A percentile compares a stretch with the other conserved stretches of the same genome.
Conservation (phyloP, 164 flowering plant genomes). For the Santalum album region DNA sequence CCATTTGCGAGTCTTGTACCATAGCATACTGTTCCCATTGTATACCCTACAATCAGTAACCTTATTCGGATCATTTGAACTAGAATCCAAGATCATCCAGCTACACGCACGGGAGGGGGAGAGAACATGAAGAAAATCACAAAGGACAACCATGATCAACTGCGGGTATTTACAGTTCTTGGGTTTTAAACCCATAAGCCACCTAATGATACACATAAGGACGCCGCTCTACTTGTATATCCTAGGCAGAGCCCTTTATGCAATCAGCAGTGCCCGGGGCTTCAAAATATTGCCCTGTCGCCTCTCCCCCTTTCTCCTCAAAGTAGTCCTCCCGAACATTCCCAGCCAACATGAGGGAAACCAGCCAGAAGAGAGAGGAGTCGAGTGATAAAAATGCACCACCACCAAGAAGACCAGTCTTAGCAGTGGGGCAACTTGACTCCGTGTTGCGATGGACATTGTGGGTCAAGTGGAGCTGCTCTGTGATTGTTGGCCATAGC, state of each 20-base stretch:
- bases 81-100: too few species aligned
- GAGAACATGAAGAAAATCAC: too few species aligned
- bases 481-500: constrained; percentile 74
- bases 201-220: too few species aligned
- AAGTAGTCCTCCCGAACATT: constrained; percentile 57
- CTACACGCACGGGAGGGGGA: too few species aligned
- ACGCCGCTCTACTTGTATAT: background rate
- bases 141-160: too few species aligned
- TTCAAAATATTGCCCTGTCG: background rate
- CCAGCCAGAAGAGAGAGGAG: constrained; percentile 40
- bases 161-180: too few species aligned
- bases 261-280: background rate
- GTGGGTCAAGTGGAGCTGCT: constrained; percentile 40
- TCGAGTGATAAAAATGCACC: constrained; percentile 55
- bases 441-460: constrained; percentile 25
- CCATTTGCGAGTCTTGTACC: too few species aligned
- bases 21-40: too few species aligned
- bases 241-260: constrained; percentile 1
- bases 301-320: constrained; percentile 23
- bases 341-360: constrained; percentile 40
- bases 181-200: too few species aligned
- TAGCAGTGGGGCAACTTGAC: constrained; percentile 43
- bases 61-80: too few species aligned
- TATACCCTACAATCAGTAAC: too few species aligned
- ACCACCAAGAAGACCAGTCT: constrained; percentile 46